Evolutionary conservation across 2,329 filamentous ascomycete genomes (phyloP).

Genomic region (Sporothrix curviconia): DNA sequence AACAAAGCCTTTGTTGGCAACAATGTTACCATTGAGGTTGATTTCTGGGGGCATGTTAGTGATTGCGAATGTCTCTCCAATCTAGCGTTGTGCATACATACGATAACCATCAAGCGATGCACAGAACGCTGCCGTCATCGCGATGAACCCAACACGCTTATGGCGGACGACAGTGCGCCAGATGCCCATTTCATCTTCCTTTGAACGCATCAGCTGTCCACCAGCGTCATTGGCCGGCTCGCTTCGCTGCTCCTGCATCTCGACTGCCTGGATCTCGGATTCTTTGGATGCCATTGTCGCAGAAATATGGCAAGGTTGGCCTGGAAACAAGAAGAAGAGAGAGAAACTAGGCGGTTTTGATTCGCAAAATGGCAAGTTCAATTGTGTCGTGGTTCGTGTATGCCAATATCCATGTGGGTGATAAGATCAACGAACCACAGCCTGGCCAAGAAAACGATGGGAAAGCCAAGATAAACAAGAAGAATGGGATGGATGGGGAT

Average conservation of each 20-base stretch:
- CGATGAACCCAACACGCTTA: slow-evolving; percentile 30
- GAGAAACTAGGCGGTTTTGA: too few relatives aligned
- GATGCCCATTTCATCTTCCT: slow-evolving; percentile 32
- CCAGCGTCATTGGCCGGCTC: neutral
- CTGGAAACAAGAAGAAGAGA: too few relatives aligned
- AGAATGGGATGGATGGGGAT: too few relatives aligned
- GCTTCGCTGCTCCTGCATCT: neutral
- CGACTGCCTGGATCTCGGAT: slow-evolving; percentile 4
- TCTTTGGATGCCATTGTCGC: neutral
- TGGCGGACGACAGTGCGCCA: slow-evolving; percentile 32
- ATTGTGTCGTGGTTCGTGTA: too few relatives aligned
- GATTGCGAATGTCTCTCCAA: neutral
- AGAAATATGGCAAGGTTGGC: neutral
- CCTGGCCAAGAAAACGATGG: too few relatives aligned
- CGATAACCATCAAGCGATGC: slow-evolving; percentile 38
- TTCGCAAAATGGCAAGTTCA: too few relatives aligned
- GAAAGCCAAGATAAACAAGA: too few relatives aligned
- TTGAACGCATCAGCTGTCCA: slow-evolving; percentile 29
- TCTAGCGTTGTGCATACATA: slow-evolving; percentile 14
- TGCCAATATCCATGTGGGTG: too few relatives aligned
- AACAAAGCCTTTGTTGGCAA: slow-evolving; percentile 18
- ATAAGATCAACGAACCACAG: too few relatives aligned
- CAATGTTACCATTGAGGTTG: slow-evolving; percentile 15
- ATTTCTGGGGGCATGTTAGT: slow-evolving; percentile 9
- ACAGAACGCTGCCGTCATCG: slow-evolving; percentile 36